Evolutionary conservation across 163 green algal species (phyloP), one percentile per base, ranked within the genome.

Genomic region (Coccomyxa subellipsoidea): DNA sequence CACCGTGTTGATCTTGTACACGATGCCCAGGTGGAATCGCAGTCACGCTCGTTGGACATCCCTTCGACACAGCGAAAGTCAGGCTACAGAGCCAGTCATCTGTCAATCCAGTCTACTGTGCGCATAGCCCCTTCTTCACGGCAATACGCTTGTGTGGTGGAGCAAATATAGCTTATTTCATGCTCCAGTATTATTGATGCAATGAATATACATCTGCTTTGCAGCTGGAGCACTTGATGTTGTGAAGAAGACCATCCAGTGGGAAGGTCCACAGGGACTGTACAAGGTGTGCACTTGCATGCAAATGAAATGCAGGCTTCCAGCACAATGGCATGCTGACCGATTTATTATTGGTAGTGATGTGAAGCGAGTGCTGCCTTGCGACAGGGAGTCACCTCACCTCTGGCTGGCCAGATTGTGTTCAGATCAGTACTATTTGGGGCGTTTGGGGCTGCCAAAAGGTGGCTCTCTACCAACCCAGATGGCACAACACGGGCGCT

Each of bases 391-490:
- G 94, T 99, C 32, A 89, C 90, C 4, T 98, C 95, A 0, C 96
- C 96, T 0, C 84, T 99, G 59, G 95, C 92, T 54, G 94, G 96
- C 6, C 96, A 99, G 84, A 98, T 98, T 93, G 92, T 98, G 40
- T 98, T 98, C 90, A 89, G 96, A 7, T 94, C 95, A 4, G 94
- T 93, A 0, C 85, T 98, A 54, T 99, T 99, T 86, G 87, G 83
- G 29, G 89, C 94, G 0, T 98, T 97, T 90, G 95, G 92, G 4
- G 81, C 87, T 39, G 89, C 89, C 53, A 98, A 98, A 82, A 85
- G 91, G 25, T 98, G 90, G 89, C 84, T 98, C 54, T 89, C 80
- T 37, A 96, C 91, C 39, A 93, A 97, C 69, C 27, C 87, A 34
- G 93, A 98, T 80, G 95, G 95, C 86, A 93, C 69, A 53, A 83